Percentiles rank a stretch among this genome's conserved stretches.
Conservation (phyloP, 2,329 filamentous ascomycete species). For the Cladosporium sp. region DNA sequence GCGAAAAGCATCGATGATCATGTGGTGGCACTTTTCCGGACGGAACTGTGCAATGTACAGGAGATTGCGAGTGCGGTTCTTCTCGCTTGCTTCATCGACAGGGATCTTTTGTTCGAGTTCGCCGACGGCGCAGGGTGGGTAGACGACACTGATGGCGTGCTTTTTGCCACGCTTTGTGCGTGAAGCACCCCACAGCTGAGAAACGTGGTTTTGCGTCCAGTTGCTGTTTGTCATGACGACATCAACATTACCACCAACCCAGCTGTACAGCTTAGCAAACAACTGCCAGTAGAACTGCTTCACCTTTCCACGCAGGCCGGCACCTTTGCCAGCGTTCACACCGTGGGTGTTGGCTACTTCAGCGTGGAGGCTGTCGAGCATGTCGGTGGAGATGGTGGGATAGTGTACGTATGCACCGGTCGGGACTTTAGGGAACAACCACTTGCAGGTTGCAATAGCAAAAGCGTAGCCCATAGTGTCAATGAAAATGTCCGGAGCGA, state of each 20-base stretch:
- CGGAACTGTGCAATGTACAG: conserved; percentile 97
- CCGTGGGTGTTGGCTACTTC: conserved; percentile 57
- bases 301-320: conserved; percentile 66
- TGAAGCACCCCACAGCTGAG: conserved; percentile 71
- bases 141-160: conserved; percentile 72
- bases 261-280: conserved; percentile 81
- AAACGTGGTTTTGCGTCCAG: conserved; percentile 87
- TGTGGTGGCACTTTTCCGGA: conserved; percentile 92
- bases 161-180: conserved; percentile 50
- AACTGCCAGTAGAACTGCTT: conserved; percentile 86
- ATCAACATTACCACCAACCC: conserved; percentile 80
- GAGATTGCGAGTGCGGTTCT: conserved; percentile 68
- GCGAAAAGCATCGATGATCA: conserved; percentile 83
- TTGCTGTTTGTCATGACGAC: conserved; percentile 97
- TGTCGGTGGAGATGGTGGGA: conserved; percentile 96
- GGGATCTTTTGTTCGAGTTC: conserved; percentile 77
- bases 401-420: conserved; percentile 97
- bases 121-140: conserved; percentile 87
- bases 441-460: conserved; percentile 76
- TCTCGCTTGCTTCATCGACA: conserved; percentile 69
- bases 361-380: conserved; percentile 75
- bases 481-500: conserved; percentile 90
- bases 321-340: conserved; percentile 80
- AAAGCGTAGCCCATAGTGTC: conserved; percentile 99
- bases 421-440: conserved; percentile 76